Base-by-base conservation (phyloP, 2,329 filamentous ascomycete genomes). In the Aspergillus ruber region DNA sequence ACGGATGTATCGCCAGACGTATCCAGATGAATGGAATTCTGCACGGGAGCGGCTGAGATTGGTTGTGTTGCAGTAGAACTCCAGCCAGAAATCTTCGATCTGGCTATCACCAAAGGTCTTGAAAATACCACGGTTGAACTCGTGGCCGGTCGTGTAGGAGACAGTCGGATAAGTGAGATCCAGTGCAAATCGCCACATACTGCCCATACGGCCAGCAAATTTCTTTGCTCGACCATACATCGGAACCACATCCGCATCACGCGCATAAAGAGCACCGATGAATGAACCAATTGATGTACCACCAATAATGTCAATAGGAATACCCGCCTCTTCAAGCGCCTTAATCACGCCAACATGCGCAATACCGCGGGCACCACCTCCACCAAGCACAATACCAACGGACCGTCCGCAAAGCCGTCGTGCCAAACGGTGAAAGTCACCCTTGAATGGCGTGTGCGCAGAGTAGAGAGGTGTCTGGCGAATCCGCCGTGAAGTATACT, bases 41-140 rank as follows among this genome's bases (percentile, higher is more conserved):
- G 83, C 83, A 17, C 91, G 81, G 51, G 87, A 93, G 68, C 95
- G 94, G 73, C 87, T 94, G 70, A 98, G 97, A 68, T 97, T 98
- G 33, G 94, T 98, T 0, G 93, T 97, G 70, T 98, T 98, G 78
- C 94, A 98, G 72, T 98, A 98, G 66, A 89, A 98, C 57, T 95
- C 90, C 9, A 98, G 80, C 93, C 93, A 98, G 62, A 97, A 98
- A 67, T 98, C 93, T 70, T 98, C 93, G 49, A 98, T 97, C 64
- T 97, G 93, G 8, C 88, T 88, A 61, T 96, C 89, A 12, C 90
- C 93, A 65, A 98, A 96, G 0, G 91, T 90, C 69, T 98, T 98
- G 81, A 96, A 98, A 55, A 98, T 96, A 36, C 93, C 93, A 6
- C 93, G 87, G 60, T 98, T 98, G 79, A 98, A 98, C 62, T 98